phyloP scores from a whole-genome alignment of 805 yeast genomes.

The Wickerhamiella sorbophila region DNA sequence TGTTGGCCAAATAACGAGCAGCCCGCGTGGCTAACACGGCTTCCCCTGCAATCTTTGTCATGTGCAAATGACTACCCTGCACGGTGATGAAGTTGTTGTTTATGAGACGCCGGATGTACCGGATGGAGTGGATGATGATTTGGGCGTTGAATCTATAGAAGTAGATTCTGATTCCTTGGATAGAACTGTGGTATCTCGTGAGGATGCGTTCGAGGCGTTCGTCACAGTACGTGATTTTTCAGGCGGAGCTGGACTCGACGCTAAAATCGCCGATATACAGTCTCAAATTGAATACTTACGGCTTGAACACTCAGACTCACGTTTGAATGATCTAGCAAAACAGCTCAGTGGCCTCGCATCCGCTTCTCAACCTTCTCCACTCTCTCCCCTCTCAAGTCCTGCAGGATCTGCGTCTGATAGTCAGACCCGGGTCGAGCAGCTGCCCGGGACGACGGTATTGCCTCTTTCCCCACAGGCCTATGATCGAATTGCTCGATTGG shows the following conservation, averaged over 20 bases:
- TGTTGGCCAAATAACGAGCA: conserved; percentile 17
- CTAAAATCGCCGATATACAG: not conserved
- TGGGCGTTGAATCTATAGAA: not conserved
- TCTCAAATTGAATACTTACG: not conserved
- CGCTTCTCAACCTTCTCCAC: not conserved
- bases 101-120: conserved; percentile 3
- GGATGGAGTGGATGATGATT: not conserved
- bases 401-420: not conserved
- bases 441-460: not conserved
- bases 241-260: not conserved
- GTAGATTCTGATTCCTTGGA: not conserved
- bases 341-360: not conserved
- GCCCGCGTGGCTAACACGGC: not conserved
- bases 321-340: not conserved
- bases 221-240: not conserved
- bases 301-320: not conserved
- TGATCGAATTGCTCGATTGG: not conserved
- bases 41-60: not conserved
- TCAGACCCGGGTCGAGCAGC: not conserved
- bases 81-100: not conserved
- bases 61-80: not conserved
- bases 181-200: not conserved
- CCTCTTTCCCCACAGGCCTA: not conserved
- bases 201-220: conserved; percentile 2
- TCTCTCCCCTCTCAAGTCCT: too few species aligned